Base-by-base conservation (phyloP, 129 eudicot genomes). In the Mikania micrantha region DNA sequence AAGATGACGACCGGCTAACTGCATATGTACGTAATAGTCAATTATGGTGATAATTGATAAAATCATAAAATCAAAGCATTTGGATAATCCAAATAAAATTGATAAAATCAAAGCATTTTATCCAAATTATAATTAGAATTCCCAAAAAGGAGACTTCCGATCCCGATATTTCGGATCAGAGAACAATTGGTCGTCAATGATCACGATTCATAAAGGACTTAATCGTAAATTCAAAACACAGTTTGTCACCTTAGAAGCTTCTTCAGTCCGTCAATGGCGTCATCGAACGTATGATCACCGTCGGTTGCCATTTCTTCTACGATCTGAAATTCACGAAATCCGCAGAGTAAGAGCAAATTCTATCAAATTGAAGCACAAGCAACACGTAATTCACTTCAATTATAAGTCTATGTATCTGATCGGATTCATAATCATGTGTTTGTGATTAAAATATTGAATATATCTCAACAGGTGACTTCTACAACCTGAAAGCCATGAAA, bases 231-330 rank as follows among this genome's bases (percentile, higher is more conserved):
- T 1, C 21, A 61, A 61, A 44, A 45, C 2, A 22, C 32, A 50
- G n/a, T n/a, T 25, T 8, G 20, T 13, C 60, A 92, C 98, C 96
- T 88, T 21, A 92, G 86, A 74, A 92, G 98, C 87, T 85, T 92
- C 77, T 82, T 69, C 32, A 92, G 66, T 48, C 87, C 96, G 42
- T 83, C 84, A 78, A 92, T 88, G 85, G 98, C 98, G 78, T 88
- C 96, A 74, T 92, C 95, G 50, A 64, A 25, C 34, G 75, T 59
- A 60, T 73, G 81, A n/a, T n/a, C n/a, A 3, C 83, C 64, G 28
- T 60, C 79, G 17, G 72, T 63, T 7, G 78, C 83, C 96, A 88
- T 88, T 9, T 82, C 82, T 50, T 86, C 91, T 56, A 12, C 78
- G 27, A 78, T 82, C 98, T 91, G 82, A 48, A 61, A 66, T 49